Base-by-base conservation (phyloP, 805 yeast species). In the Wickerhamomyces silvicola region DNA sequence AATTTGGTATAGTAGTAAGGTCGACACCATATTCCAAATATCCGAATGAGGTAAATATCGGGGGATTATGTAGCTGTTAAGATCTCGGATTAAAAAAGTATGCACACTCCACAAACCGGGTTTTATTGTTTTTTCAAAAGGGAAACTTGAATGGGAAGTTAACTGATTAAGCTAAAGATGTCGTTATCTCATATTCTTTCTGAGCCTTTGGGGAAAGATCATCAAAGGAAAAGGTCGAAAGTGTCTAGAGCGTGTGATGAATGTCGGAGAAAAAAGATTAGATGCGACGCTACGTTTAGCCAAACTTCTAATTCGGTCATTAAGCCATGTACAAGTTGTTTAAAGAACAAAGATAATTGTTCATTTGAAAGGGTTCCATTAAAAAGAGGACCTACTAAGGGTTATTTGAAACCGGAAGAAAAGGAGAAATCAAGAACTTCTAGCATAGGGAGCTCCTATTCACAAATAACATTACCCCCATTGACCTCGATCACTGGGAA, bases 201-300 rank as follows among this genome's bases (percentile, higher is more conserved):
- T n/a, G n/a, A n/a, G n/a, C n/a, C n/a, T n/a, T n/a, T n/a, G n/a
- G n/a, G n/a, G n/a, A n/a, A n/a, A n/a, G n/a, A n/a, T 16, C 43
- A 41, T 9, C 50, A 48, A 20, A 64, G 82, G 30, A 79, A 80
- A 47, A 47, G 88, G 35, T 68, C 81, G 7, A 82, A 82, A 51
- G 86, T 81, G 0, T 79, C 87, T 1, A 56, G 94, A 32, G 92
- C 90, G 2, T 82, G 94, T 52, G 94, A 82, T 52, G 77, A 79
- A 28, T 82, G 92, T 53, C 66, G 92, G 22, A 65, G 81, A 28
- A 80, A 81, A 54, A 82, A 82, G 50, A 68, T 81, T 15, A 66
- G 74, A 33, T 82, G 94, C 57, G 77, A 81, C 51, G 85, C 82
- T 15, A 67, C 67, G 17, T 66, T 69, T 36, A 63, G 64, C 31